Base-by-base conservation (phyloP, 345 rosid genomes). In the Cochlearia excelsa region DNA sequence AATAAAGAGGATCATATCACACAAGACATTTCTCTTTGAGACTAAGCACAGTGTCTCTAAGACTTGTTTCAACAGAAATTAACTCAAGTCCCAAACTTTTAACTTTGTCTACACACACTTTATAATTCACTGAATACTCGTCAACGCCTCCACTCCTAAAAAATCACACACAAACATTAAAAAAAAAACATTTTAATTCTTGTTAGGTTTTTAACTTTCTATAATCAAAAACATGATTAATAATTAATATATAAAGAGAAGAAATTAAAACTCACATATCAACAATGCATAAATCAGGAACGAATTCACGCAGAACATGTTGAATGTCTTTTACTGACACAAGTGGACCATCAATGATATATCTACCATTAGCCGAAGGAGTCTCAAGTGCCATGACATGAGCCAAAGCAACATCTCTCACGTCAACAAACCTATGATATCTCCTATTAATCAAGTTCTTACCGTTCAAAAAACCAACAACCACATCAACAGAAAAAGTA, bases 51-150 rank as follows among this genome's bases (percentile, higher is more conserved):
- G 35, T 33, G 5, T 81, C 85, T 68, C 66, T 73, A 1, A 80
- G 10, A 63, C 35, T 33, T 33, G 35, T 33, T 33, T 33, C 35
- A 2, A 5, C 5, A 2, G 35, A 5, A 33, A 5, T 77, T 78
- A 81, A 83, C 16, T 72, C 63, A 39, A 81, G 38, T 7, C 81
- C 84, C 50, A 81, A 59, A 26, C 61, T 57, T 23, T 69, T 72
- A 7, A 77, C 73, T 51, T 65, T 83, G 66, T 81, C 79, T 6
- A 44, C 49, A 59, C 28, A 11, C 30, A 27, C 39, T 6, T 43
- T 35, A 30, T 27, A 44, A 44, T 27, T 16, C 26, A 16, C 23
- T 5, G 48, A 4, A 44, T 9, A 4, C 5, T 5, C 23, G 23
- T 26, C 26, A 44, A 6, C 5, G 6, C 23, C 48, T 44, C 23